Percentiles rank a stretch among this genome's conserved stretches.
Evolutionary conservation across 2,329 filamentous ascomycete species (phyloP).

Genomic region (Periconia sp.): DNA sequence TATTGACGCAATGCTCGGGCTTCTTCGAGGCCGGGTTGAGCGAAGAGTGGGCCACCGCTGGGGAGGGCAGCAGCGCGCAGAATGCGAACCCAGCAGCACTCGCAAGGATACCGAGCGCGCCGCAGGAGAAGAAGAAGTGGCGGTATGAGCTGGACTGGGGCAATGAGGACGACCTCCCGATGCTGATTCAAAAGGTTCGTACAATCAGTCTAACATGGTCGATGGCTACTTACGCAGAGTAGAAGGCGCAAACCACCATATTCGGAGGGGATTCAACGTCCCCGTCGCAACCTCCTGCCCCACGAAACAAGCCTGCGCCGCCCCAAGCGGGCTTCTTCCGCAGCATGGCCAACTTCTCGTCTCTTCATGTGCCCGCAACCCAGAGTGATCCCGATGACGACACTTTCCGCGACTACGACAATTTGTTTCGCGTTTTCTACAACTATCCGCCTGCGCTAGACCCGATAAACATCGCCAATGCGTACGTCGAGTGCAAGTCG

Average conservation of each 20-base stretch:
- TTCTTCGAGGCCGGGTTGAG: conserved; percentile 91
- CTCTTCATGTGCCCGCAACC: conserved; percentile 52
- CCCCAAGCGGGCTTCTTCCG: conserved; percentile 79
- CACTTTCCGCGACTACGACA: conserved; percentile 89
- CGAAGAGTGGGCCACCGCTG: conserved; percentile 71
- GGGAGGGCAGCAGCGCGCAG: conserved; percentile 30
- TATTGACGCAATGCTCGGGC: conserved; percentile 85
- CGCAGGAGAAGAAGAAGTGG: conserved; percentile 70
- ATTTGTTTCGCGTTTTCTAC: conserved; percentile 94
- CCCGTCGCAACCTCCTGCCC: conserved; percentile 55
- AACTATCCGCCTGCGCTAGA: conserved; percentile 86
- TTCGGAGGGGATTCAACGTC: conserved; percentile 59
- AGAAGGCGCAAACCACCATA: conserved; percentile 55
- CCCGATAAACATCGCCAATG: conserved; percentile 85
- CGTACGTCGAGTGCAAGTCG: conserved; percentile 92
- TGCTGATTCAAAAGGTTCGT: conserved; percentile 80
- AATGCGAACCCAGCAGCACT: conserved; percentile 39
- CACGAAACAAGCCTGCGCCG: conserved; percentile 67
- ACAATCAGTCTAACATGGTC: neutral
- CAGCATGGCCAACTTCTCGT: conserved; percentile 80
- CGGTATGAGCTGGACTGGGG: conserved; percentile 86
- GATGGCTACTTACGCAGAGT: conserved; percentile 16
- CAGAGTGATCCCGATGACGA: conserved; percentile 69
- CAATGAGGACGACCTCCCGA: conserved; percentile 75
- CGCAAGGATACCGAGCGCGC: conserved; percentile 46